Evolutionary conservation across 371 early-diverging fungal species (phyloP), one percentile per base, ranked within the genome.

Genomic region (Amoeboaphelidium protococcarum): DNA sequence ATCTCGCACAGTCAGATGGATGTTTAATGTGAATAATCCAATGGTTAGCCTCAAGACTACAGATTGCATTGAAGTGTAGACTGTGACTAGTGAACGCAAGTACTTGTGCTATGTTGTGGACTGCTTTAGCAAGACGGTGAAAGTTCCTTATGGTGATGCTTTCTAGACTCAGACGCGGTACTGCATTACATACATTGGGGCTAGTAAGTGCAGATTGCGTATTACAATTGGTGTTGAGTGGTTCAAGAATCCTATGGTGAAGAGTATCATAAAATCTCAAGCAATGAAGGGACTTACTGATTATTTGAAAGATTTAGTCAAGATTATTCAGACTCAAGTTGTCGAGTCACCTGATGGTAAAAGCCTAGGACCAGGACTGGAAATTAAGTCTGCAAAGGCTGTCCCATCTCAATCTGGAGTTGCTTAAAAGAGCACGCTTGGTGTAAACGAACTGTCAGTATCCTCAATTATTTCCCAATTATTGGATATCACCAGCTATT

Each of bases 121-220:
- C 44, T 25, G 40, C 0, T 16, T 47, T 21, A 49, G 45, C 31
- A n/a, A 24, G 37, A 87, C 91, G 13, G 87, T 87, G 2, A 76
- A 79, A 52, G 71, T 88, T 0, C 88, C 89, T 12, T 80, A 80
- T 23, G 84, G 82, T 19, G 68, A 72, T 22, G 60, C 73, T 23
- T 90, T 90, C 55, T 57, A 58, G 24, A 66, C 78, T 21, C 73
- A 76, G 45, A 75, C 76, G 25, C 63, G 80, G 2, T 76, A 72
- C 25, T 90, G 89, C 56, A 59, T 89, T 23, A 74, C 82, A 25
- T 82, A 80, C 80, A 72, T 54, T 6, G 26, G 47, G 0, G 45
- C 47, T 13, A 54, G 25, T 13, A 46, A 48, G 23, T 63, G 61
- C 40, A 50, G 52, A 24, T 20, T 65, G n/a, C 21, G 40, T 1